Conservation (phyloP, 768 basidiomycete genomes). For the Brasilioporus rufonigricans region DNA sequence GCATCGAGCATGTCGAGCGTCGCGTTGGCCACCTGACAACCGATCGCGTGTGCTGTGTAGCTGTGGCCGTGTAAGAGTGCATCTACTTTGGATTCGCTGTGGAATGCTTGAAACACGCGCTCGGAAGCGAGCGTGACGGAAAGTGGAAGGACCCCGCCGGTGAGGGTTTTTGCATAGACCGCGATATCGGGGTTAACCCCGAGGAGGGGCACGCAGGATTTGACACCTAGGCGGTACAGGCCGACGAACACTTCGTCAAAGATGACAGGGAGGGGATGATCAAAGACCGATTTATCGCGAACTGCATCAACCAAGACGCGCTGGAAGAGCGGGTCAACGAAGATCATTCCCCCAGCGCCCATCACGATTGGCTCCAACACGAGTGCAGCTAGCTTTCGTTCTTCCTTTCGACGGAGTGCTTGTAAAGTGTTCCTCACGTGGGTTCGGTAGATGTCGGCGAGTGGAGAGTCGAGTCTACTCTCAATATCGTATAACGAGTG, state of each 20-base stretch:
- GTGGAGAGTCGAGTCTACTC: constrained; percentile 51
- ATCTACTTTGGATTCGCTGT: constrained; percentile 70
- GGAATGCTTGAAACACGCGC: constrained; percentile 78
- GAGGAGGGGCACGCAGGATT: constrained; percentile 62
- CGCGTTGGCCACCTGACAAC: constrained; percentile 87
- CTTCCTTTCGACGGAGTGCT: constrained; percentile 39
- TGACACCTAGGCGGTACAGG: constrained; percentile 80
- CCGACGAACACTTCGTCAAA: constrained; percentile 97
- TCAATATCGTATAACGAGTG: constrained; percentile 69
- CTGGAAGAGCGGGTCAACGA: constrained; percentile 97
- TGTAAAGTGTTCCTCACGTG: constrained; percentile 56
- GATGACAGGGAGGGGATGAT: constrained; percentile 75
- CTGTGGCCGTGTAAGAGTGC: constrained; percentile 94
- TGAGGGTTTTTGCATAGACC: constrained; percentile 90
- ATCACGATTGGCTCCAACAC: constrained; percentile 91
- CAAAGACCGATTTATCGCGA: constrained; percentile 43
- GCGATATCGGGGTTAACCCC: constrained; percentile 82
- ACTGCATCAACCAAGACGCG: constrained; percentile 80
- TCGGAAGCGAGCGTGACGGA: constrained; percentile 81
- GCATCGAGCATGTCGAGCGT: constrained; percentile 66
- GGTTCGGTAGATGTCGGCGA: constrained; percentile 61
- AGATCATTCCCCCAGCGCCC: constrained; percentile 96
- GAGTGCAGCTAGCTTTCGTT: constrained; percentile 61
- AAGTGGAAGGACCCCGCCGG: constrained; percentile 88
- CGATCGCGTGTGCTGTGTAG: constrained; percentile 92